Percentiles rank a stretch among this genome's conserved stretches.
phyloP scores from a whole-genome alignment of 306 rosid species.

The Sophora flavescens region DNA sequence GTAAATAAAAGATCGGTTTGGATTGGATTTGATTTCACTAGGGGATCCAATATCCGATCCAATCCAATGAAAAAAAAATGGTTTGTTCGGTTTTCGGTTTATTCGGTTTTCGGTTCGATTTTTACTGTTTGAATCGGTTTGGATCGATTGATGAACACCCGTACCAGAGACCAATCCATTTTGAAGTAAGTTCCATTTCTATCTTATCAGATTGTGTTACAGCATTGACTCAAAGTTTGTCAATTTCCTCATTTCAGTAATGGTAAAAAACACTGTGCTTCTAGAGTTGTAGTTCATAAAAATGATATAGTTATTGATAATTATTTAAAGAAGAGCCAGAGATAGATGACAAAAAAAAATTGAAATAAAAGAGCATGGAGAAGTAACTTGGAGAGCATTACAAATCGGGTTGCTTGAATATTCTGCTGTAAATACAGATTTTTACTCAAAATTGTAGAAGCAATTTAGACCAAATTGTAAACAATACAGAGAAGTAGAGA shows the following conservation, averaged over 20 bases:
- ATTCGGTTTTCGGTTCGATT: too few relatives aligned
- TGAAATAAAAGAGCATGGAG: background rate
- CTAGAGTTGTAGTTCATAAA: background rate
- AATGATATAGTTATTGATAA: background rate
- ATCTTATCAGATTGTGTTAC: background rate
- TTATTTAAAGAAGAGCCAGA: background rate
- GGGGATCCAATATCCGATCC: too few relatives aligned
- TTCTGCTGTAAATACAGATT: background rate
- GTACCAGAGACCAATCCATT: background rate
- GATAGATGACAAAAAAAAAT: background rate
- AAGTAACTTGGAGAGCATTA: background rate
- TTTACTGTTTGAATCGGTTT: too few relatives aligned
- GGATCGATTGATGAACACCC: too few relatives aligned
- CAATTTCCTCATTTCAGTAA: slow-evolving; percentile 20
- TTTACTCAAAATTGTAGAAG: background rate
- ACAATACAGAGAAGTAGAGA: background rate
- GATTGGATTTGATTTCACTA: too few relatives aligned
- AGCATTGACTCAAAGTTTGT: background rate
- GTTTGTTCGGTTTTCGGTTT: too few relatives aligned
- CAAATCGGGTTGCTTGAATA: background rate
- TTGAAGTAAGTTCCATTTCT: background rate
- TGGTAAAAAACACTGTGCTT: background rate
- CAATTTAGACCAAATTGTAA: background rate
- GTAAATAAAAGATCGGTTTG: too few relatives aligned
- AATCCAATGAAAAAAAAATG: too few relatives aligned